phyloP scores from a whole-genome alignment of 1,139 yeast species.

The Taiozyma sp. region DNA sequence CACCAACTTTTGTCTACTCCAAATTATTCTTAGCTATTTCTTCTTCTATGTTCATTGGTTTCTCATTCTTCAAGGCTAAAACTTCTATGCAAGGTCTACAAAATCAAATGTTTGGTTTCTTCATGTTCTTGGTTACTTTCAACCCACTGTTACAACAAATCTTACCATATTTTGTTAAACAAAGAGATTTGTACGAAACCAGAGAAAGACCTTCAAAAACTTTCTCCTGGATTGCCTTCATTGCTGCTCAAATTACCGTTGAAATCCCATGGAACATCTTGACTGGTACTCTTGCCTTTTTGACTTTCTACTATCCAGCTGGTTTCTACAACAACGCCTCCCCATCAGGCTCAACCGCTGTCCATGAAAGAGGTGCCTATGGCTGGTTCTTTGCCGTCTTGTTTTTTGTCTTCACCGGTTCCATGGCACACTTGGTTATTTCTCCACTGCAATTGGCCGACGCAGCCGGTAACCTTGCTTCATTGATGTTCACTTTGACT shows the following conservation, averaged over 20 bases:
- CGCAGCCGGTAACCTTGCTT: slow-evolving; percentile 68
- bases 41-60: slow-evolving; percentile 50
- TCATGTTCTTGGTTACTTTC: slow-evolving; percentile 60
- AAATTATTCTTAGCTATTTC: slow-evolving; percentile 46
- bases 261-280: slow-evolving; percentile 76
- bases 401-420: slow-evolving; percentile 55
- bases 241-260: slow-evolving; percentile 52
- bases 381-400: slow-evolving; percentile 54
- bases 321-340: slow-evolving; percentile 59
- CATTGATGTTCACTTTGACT: slow-evolving; percentile 60
- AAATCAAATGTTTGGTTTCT: slow-evolving; percentile 61
- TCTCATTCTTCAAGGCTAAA: slow-evolving; percentile 58
- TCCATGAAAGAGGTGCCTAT: slow-evolving; percentile 59
- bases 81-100: slow-evolving; percentile 54
- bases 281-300: slow-evolving; percentile 61
- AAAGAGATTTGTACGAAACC: slow-evolving; percentile 76
- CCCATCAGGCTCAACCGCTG: slow-evolving; percentile 39
- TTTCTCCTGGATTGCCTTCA: slow-evolving; percentile 55
- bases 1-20: slow-evolving; percentile 63
- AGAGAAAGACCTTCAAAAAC: slow-evolving; percentile 77
- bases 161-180: slow-evolving; percentile 63
- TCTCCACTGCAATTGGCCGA: slow-evolving; percentile 65
- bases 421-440: slow-evolving; percentile 61
- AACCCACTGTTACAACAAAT: slow-evolving; percentile 64
- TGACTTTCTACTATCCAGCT: slow-evolving; percentile 80